These are phyloP conservation scores for Xylariales sp. DNA, from an alignment of 2,329 filamentous ascomycete genomes.

Conservation along the genomic window DNA sequence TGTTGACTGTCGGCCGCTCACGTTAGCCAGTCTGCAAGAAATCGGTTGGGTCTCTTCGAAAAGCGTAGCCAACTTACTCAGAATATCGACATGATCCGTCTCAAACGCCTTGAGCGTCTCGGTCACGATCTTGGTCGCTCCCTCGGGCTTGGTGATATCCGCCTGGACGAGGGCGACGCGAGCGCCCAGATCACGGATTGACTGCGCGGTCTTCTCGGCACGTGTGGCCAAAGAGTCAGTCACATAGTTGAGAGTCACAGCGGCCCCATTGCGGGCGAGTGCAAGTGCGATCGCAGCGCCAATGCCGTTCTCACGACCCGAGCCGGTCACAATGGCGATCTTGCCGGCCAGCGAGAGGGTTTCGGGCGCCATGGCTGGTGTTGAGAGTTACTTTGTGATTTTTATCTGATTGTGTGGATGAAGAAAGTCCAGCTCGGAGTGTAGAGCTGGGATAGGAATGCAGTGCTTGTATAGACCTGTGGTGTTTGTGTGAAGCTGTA, in stretches of 20 bases:
- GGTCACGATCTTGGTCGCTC: constrained; percentile 26
- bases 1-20: constrained; percentile 29
- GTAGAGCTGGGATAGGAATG: too few relatives aligned
- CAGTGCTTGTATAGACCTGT: too few relatives aligned
- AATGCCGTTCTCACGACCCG: constrained; percentile 38
- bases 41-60: too few relatives aligned
- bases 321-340: constrained; percentile 40
- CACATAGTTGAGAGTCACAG: constrained; percentile 35
- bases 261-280: constrained; percentile 36
- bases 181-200: constrained; percentile 24
- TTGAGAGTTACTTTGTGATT: too few relatives aligned
- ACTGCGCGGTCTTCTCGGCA: constrained; percentile 23
- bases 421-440: too few relatives aligned
- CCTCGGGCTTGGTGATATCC: constrained; percentile 27
- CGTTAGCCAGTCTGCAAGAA: too few relatives aligned
- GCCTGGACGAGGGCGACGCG: constrained; percentile 28
- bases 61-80: constrained; percentile 24
- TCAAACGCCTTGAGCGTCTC: constrained; percentile 30
- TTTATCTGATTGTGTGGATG: too few relatives aligned
- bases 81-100: constrained; percentile 34
- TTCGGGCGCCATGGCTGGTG: constrained; percentile 29
- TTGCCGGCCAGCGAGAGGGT: constrained; percentile 35
- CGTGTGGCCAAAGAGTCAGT: constrained; percentile 27
- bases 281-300: constrained; percentile 37
- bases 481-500: too few relatives aligned